Conservation (phyloP, 345 rosid genomes). For the Eucalyptus cloeziana region DNA sequence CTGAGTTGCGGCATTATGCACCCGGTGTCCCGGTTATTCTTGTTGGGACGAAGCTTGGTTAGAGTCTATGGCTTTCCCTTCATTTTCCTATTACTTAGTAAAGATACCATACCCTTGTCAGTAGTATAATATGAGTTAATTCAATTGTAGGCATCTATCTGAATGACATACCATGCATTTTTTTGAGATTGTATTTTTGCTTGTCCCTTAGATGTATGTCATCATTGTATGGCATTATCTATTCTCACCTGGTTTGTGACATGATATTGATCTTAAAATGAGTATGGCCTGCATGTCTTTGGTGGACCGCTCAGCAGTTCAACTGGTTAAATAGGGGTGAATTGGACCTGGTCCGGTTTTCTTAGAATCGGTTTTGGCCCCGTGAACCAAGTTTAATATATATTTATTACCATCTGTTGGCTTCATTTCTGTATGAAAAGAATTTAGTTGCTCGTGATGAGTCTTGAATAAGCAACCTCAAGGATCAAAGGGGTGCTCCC, state of each 20-base stretch:
- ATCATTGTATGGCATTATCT: not conserved
- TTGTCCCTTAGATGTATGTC: not conserved
- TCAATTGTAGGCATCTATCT: not conserved
- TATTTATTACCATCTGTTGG: not conserved
- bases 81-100: not conserved
- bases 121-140: not conserved
- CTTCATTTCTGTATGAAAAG: not conserved
- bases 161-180: not conserved
- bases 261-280: not conserved
- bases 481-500: not conserved
- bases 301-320: not conserved
- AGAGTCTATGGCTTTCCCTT: slow-evolving; percentile 1
- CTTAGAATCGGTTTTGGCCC: not conserved
- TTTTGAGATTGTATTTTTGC: not conserved
- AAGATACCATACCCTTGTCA: not conserved
- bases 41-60: slow-evolving; percentile 84
- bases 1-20: slow-evolving; percentile 28
- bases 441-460: not conserved
- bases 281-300: not conserved
- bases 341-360: not conserved
- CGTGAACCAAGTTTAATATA: not conserved
- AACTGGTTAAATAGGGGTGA: not conserved
- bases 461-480: not conserved
- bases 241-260: not conserved
- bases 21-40: slow-evolving; percentile 83